Percentiles rank a stretch among this genome's conserved stretches.
These are phyloP conservation scores for Phytophthora melonis DNA, from an alignment of 352 stramenopile genomes.

Conservation along the genomic window DNA sequence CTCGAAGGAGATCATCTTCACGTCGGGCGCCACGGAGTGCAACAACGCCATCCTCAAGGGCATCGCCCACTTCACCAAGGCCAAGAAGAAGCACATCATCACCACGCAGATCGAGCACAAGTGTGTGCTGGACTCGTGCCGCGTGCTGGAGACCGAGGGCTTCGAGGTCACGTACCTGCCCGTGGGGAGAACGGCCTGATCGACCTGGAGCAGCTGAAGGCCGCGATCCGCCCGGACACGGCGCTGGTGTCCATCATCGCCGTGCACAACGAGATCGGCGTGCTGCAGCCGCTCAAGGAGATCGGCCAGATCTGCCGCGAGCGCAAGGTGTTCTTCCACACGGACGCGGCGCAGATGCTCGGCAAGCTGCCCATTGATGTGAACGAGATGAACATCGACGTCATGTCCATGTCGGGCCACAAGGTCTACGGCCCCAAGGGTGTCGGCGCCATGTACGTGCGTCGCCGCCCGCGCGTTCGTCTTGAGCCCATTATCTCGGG, in stretches of 20 bases:
- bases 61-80: constrained; percentile 95
- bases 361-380: constrained; percentile 98
- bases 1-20: constrained; percentile 99
- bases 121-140: constrained; percentile 99
- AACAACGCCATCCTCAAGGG: constrained; percentile 99
- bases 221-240: constrained; percentile 96
- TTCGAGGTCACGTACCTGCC: constrained; percentile 99
- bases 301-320: constrained; percentile 95
- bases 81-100: constrained; percentile 99
- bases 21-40: constrained; percentile 98
- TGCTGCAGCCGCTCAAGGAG: constrained; percentile 97
- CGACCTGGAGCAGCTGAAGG: constrained; percentile 95
- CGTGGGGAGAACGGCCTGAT: constrained; percentile 94
- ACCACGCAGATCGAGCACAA: constrained; percentile 98
- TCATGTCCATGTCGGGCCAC: constrained; percentile 98
- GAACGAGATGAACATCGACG: constrained; percentile 98
- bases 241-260: constrained; percentile 98
- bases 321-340: constrained; percentile 98
- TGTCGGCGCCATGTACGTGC: constrained; percentile 98
- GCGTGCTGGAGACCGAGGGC: constrained; percentile 96
- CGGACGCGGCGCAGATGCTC: constrained; percentile 99
- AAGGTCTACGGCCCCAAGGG: constrained; percentile 99
- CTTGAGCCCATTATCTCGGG: constrained; percentile 98
- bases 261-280: constrained; percentile 99
- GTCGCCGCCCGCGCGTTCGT: constrained; percentile 95